These are phyloP conservation scores for Trichoderma orchidacearum DNA, from an alignment of 495 filamentous ascomycete species.

Conservation along the genomic window DNA sequence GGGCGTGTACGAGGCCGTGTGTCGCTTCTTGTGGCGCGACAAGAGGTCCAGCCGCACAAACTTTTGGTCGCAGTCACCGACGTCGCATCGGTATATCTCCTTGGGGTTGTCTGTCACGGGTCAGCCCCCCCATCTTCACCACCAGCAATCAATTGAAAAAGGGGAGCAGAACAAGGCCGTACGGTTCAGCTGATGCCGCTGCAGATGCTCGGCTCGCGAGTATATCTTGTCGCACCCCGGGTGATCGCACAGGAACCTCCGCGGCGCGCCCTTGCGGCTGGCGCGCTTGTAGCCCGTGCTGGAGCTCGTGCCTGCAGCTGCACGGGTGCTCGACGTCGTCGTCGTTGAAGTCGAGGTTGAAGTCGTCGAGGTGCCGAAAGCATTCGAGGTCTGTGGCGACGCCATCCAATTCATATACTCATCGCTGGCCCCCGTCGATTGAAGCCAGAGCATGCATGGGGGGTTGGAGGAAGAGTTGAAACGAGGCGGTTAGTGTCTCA, in stretches of 20 bases:
- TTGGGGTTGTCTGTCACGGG: slow-evolving; percentile 76
- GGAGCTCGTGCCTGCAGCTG: not conserved
- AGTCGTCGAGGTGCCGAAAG: not conserved
- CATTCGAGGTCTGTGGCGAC: slow-evolving; percentile 1
- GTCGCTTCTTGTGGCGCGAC: slow-evolving; percentile 79
- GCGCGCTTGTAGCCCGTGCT: slow-evolving; percentile 29
- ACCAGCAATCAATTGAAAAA: not conserved
- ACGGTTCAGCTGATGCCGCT: slow-evolving; percentile 35
- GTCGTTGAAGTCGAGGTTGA: not conserved
- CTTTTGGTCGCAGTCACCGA: slow-evolving; percentile 70
- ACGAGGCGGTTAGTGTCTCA: not conserved
- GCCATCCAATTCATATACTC: not conserved
- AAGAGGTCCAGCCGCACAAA: slow-evolving; percentile 93
- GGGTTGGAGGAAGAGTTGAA: not conserved
- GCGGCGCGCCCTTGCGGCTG: slow-evolving; percentile 32
- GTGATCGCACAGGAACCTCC: slow-evolving; percentile 64
- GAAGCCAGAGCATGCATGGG: not conserved
- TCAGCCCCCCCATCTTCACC: slow-evolving; percentile 7
- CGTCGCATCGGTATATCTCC: slow-evolving; percentile 88
- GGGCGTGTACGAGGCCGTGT: slow-evolving; percentile 82
- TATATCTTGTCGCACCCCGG: slow-evolving; percentile 88
- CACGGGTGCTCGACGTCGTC: not conserved
- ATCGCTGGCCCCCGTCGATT: not conserved
- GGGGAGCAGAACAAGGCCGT: slow-evolving; percentile 5
- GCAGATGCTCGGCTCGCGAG: slow-evolving; percentile 89